A percentile compares a stretch with the other conserved stretches of the same genome.
Conservation (phyloP, 192 early-diverging fungal species). For the Thamnidium elegans region DNA sequence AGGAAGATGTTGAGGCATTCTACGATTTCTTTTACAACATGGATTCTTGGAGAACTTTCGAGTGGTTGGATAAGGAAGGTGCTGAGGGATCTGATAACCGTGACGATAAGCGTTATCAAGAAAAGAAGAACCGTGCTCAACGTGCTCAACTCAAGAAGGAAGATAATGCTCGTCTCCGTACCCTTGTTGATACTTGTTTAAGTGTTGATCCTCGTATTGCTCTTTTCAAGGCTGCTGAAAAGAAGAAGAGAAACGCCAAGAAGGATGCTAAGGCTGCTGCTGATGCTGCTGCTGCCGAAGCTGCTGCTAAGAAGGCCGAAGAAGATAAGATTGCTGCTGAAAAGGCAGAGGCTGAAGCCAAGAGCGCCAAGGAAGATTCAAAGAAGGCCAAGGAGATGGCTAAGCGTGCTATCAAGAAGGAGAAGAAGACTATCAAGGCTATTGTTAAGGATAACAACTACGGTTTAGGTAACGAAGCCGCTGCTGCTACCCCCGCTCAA, state of each 20-base stretch:
- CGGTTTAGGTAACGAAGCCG: slow-evolving; percentile 59
- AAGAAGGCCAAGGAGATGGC: slow-evolving; percentile 86
- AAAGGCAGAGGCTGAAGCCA: slow-evolving; percentile 64
- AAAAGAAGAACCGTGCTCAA: slow-evolving; percentile 93
- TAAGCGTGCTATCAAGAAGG: slow-evolving; percentile 87
- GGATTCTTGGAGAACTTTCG: slow-evolving; percentile 98
- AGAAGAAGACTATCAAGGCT: slow-evolving; percentile 84
- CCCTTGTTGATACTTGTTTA: slow-evolving; percentile 76
- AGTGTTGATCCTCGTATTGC: slow-evolving; percentile 87
- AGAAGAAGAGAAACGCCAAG: slow-evolving; percentile 87
- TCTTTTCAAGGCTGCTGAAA: slow-evolving; percentile 87
- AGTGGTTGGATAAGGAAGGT: slow-evolving; percentile 97
- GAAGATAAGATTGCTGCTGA: slow-evolving; percentile 37
- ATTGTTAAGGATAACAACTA: slow-evolving; percentile 78
- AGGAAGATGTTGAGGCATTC: slow-evolving; percentile 75
- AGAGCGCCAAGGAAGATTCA: slow-evolving; percentile 53
- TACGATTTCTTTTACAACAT: slow-evolving; percentile 86
- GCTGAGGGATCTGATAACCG: slow-evolving; percentile 84
- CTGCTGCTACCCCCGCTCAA: slow-evolving; percentile 52
- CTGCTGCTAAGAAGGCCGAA: slow-evolving; percentile 53
- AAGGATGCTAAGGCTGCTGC: slow-evolving; percentile 81
- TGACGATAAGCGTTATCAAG: slow-evolving; percentile 95
- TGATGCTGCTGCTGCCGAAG: slow-evolving; percentile 54
- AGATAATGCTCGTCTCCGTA: slow-evolving; percentile 86
- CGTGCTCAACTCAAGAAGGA: slow-evolving; percentile 95